phyloP scores from a whole-genome alignment of 202 grass and related monocot species.

The Panicum hallii region DNA sequence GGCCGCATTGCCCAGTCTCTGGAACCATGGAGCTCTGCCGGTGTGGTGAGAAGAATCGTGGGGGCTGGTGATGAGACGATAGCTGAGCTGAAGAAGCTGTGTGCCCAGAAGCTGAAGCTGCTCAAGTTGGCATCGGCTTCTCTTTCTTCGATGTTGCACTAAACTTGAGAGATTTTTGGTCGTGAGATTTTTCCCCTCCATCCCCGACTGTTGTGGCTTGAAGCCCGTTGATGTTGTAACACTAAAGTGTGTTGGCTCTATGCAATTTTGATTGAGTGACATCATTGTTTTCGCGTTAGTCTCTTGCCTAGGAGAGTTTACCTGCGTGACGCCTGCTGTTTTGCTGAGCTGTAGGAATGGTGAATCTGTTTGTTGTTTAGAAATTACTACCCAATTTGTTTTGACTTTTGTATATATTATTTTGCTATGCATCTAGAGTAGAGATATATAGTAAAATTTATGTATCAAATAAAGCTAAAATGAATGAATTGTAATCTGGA shows the following conservation, averaged over 20 bases:
- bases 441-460: too few relatives aligned
- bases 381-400: too few relatives aligned
- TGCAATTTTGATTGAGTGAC: slow-evolving; percentile 44
- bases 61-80: slow-evolving; percentile 58
- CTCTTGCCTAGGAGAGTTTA: neutral
- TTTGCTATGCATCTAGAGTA: too few relatives aligned
- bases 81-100: slow-evolving; percentile 56
- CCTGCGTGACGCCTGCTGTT: slow-evolving; percentile 15
- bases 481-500: too few relatives aligned
- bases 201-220: slow-evolving; percentile 18
- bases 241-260: slow-evolving; percentile 16
- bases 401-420: too few relatives aligned
- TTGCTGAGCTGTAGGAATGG: neutral
- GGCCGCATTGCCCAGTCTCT: slow-evolving; percentile 61
- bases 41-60: slow-evolving; percentile 63
- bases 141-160: slow-evolving; percentile 42
- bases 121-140: slow-evolving; percentile 37
- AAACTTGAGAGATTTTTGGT: slow-evolving; percentile 48
- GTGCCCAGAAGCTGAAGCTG: slow-evolving; percentile 70
- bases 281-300: neutral
- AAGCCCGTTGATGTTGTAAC: slow-evolving; percentile 44
- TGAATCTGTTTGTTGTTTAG: slow-evolving; percentile 9
- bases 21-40: slow-evolving; percentile 66
- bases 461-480: too few relatives aligned
- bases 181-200: slow-evolving; percentile 38